Base-by-base conservation (phyloP, 2,329 filamentous ascomycete genomes). In the Trichoderma lentiforme region DNA sequence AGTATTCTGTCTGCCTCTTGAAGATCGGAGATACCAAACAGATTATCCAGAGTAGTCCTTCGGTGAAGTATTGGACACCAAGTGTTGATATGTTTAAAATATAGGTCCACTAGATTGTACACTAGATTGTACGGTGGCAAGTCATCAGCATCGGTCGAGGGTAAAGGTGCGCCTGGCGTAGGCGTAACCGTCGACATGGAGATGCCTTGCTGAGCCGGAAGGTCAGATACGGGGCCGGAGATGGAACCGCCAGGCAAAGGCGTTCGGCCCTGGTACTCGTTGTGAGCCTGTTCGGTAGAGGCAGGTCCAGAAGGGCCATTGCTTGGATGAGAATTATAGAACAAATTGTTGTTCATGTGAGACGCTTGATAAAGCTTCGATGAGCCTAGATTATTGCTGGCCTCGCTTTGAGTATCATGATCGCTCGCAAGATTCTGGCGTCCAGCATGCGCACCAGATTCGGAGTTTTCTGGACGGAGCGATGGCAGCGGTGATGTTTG, bases 41-140 rank as follows among this genome's bases (percentile, higher is more conserved):
- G 85, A 0, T 90, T 90, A 76, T 97, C 93, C 9, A 97, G 81
- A 0, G 94, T 97, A 4, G 92, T 90, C 77, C 93, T 90, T 26
- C 93, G 89, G 81, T 97, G 93, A n/a, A 97, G 84, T 28, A 97
- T 96, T 0, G 95, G 94, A 79, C 94, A 97, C 91, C 92, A 94
- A 0, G 91, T 92, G 77, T 94, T 93, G 79, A 94, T 89, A 77
- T 94, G 90, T 74, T 93, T 92, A 77, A 94, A 94, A 78, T 93
- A 94, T 0, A 94, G 84, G 76, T 94, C 92, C 7, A 92, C 91
- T 12, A 94, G 81, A 2, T 90, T 87, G 76, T 93, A 94, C 0
- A 94, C 82, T 6, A 94, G 82, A 77, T 93, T 91, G 76, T 93
- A 93, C 1, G 92, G 92, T 1, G 92, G 92, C 32, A 94, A 86